Evolutionary conservation across 2,329 filamentous ascomycete genomes (phyloP).

Genomic region (Eutypella sp.): DNA sequence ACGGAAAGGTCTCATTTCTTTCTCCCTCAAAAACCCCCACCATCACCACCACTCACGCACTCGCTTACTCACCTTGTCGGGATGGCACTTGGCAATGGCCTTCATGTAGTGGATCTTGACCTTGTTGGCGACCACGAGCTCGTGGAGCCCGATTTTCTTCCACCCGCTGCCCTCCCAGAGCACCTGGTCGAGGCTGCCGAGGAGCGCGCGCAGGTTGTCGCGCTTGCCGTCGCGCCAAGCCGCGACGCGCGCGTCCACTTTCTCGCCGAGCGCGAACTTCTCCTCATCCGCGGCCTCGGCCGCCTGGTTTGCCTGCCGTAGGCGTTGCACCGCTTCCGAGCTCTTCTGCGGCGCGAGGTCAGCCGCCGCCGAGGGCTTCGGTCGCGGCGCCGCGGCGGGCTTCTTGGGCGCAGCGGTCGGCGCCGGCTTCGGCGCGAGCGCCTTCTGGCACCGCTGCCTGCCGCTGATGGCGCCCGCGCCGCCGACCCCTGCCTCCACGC

Average conservation of each 20-base stretch:
- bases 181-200: conserved; percentile 82
- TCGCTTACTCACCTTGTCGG: conserved; percentile 96
- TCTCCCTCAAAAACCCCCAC: no score
- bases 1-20: no score
- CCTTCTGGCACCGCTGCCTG: conserved; percentile 83
- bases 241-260: conserved; percentile 73
- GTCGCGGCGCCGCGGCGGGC: conserved; percentile 39
- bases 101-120: conserved; percentile 99
- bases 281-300: conserved; percentile 87
- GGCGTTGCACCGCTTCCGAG: conserved; percentile 73
- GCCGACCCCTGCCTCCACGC: conserved; percentile 81
- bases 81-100: conserved; percentile 96
- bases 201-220: conserved; percentile 82
- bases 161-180: conserved; percentile 90
- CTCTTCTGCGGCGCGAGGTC: conserved; percentile 43
- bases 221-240: conserved; percentile 88
- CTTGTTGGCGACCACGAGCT: conserved; percentile 86
- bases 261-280: conserved; percentile 82
- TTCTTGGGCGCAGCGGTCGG: conserved; percentile 40
- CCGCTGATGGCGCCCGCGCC: conserved; percentile 79
- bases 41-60: no score
- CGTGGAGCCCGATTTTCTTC: conserved; percentile 95
- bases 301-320: conserved; percentile 79
- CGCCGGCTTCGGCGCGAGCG: conserved; percentile 65
- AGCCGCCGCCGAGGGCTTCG: conserved; percentile 34